These are phyloP conservation scores for Tilletia setariae DNA, from an alignment of 1,284 basidiomycete species.

Conservation along the genomic window DNA sequence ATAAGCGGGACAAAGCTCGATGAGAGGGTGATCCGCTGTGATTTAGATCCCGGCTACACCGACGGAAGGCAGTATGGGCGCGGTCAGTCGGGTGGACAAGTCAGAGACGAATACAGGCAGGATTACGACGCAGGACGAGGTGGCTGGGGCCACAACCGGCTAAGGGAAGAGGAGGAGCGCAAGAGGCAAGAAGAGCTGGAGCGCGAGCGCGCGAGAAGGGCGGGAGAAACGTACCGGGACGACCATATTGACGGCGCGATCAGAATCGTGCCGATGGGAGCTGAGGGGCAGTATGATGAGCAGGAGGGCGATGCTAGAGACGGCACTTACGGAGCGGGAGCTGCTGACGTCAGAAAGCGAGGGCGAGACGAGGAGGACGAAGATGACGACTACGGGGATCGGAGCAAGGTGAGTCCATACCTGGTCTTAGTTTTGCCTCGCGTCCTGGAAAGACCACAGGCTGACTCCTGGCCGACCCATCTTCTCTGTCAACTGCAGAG, in stretches of 20 bases:
- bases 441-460: too few relatives aligned
- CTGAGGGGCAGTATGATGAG: slow-evolving; percentile 33
- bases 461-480: neutral
- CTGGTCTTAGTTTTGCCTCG: too few relatives aligned
- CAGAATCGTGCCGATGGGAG: slow-evolving; percentile 31
- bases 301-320: slow-evolving; percentile 24
- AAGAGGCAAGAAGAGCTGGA: slow-evolving; percentile 67
- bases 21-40: slow-evolving; percentile 95
- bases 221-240: neutral
- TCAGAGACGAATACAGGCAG: slow-evolving; percentile 85
- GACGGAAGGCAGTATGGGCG: slow-evolving; percentile 96
- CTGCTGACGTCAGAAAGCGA: neutral
- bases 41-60: slow-evolving; percentile 94
- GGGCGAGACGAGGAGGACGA: slow-evolving; percentile 1
- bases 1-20: slow-evolving; percentile 98
- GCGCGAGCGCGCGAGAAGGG: neutral
- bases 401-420: slow-evolving; percentile 1
- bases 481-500: neutral
- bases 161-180: slow-evolving; percentile 67
- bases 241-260: slow-evolving; percentile 29
- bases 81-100: slow-evolving; percentile 94
- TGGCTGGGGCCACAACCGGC: slow-evolving; percentile 74
- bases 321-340: neutral
- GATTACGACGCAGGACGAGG: slow-evolving; percentile 82
- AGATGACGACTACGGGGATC: neutral